These are phyloP conservation scores for Blastobotrys buckinghamii DNA, from an alignment of 1,139 yeast genomes.

Conservation along the genomic window DNA sequence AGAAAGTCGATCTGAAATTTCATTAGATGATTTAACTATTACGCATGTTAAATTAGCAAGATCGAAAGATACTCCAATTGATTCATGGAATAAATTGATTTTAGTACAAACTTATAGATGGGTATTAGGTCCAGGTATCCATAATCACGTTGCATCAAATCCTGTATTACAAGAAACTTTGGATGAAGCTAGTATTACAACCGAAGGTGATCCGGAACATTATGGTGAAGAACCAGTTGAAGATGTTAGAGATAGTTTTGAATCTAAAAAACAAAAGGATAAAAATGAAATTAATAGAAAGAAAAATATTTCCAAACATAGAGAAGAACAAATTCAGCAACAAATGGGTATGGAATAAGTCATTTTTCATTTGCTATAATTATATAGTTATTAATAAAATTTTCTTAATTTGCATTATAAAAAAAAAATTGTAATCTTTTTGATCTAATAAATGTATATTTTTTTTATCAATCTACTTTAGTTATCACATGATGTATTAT, in stretches of 20 bases:
- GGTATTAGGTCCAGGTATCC: constrained; percentile 67
- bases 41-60: constrained; percentile 52
- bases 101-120: constrained; percentile 60
- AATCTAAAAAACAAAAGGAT: not conserved
- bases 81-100: constrained; percentile 60
- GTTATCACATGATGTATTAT: no score
- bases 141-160: constrained; percentile 53
- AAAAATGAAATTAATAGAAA: constrained; percentile 1
- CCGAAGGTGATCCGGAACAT: not conserved
- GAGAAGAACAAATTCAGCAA: constrained; percentile 2
- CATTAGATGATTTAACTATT: constrained; percentile 40
- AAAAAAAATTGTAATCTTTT: no score
- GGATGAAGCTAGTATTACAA: constrained; percentile 6
- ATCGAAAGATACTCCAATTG: constrained; percentile 52
- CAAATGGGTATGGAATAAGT: not conserved
- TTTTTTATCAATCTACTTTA: no score
- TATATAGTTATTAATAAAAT: no score
- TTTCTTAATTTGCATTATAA: no score
- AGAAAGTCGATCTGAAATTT: constrained; percentile 35
- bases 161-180: constrained; percentile 38
- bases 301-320: constrained; percentile 3
- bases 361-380: not conserved
- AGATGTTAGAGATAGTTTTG: not conserved
- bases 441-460: no score
- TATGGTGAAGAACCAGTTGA: not conserved